Evolutionary conservation across 2,329 filamentous ascomycete genomes (phyloP).

Genomic region (Colletotrichum scovillei): DNA sequence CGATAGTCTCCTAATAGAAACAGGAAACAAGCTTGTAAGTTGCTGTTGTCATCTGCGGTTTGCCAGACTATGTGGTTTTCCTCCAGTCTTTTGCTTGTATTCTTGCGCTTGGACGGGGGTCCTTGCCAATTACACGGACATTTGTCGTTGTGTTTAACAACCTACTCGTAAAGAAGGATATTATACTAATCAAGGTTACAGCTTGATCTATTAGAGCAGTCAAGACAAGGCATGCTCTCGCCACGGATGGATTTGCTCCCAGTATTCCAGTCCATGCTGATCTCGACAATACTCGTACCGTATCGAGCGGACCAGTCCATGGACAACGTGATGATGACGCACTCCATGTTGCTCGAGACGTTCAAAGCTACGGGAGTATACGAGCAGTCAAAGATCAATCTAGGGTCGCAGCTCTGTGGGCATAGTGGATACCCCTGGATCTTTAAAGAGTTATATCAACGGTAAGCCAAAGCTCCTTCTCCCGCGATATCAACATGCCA

Average conservation of each 20-base stretch:
- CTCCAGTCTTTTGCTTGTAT: background rate
- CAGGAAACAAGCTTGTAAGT: slow-evolving; percentile 20
- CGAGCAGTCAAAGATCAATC: slow-evolving; percentile 16
- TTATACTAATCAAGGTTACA: background rate
- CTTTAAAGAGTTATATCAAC: slow-evolving; percentile 22
- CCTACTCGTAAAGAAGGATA: background rate
- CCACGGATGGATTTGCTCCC: slow-evolving; percentile 8
- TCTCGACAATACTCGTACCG: slow-evolving; percentile 20
- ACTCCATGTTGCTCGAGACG: slow-evolving; percentile 21
- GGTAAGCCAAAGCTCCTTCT: background rate
- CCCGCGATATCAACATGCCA: background rate
- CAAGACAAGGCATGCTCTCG: slow-evolving; percentile 14
- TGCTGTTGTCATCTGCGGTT: background rate
- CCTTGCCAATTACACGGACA: background rate
- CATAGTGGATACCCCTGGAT: slow-evolving; percentile 5
- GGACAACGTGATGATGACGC: slow-evolving; percentile 26
- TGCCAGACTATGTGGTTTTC: too few species aligned
- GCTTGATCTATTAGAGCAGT: slow-evolving; percentile 19
- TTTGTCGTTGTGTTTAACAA: background rate
- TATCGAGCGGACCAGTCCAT: slow-evolving; percentile 23
- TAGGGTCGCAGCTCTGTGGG: background rate
- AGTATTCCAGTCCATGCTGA: slow-evolving; percentile 19
- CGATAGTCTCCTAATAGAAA: slow-evolving; percentile 13
- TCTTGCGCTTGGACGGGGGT: background rate
- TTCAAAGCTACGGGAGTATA: slow-evolving; percentile 21